These are phyloP conservation scores for Pseudonitzschia pungens DNA, from an alignment of 108 stramenopile species.

Conservation along the genomic window DNA sequence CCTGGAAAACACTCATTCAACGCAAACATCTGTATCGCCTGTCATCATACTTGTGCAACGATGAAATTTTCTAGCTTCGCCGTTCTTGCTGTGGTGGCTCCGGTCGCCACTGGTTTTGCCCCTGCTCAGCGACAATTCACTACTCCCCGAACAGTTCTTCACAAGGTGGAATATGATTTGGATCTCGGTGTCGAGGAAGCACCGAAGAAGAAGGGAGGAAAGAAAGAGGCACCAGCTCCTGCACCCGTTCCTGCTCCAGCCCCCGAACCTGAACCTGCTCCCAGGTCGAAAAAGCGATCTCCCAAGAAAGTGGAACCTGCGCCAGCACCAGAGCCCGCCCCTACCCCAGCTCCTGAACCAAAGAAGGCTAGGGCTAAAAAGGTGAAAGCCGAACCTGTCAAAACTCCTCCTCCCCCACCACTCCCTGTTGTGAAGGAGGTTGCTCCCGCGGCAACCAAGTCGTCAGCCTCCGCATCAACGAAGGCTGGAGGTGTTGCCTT, in stretches of 20 bases:
- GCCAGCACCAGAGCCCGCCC: constrained; percentile 32
- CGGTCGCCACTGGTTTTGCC: constrained; percentile 50
- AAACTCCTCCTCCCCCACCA: constrained; percentile 18
- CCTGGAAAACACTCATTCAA: background rate
- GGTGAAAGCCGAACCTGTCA: constrained; percentile 10
- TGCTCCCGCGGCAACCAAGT: constrained; percentile 20
- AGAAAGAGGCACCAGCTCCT: constrained; percentile 37
- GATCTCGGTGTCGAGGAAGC: constrained; percentile 3
- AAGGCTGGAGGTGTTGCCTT: constrained; percentile 68
- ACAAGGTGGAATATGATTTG: constrained; percentile 8
- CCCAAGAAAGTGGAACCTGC: constrained; percentile 33
- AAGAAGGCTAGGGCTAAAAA: constrained; percentile 31
- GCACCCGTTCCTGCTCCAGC: constrained; percentile 24
- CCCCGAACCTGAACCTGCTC: constrained; percentile 3
- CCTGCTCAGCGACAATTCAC: constrained; percentile 38
- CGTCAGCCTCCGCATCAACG: constrained; percentile 25
- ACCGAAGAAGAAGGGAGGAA: constrained; percentile 29
- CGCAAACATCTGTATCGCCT: background rate
- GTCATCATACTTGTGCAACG: constrained; percentile 19
- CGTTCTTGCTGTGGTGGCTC: constrained; percentile 59
- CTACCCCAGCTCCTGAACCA: constrained; percentile 21
- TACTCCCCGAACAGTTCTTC: constrained; percentile 8
- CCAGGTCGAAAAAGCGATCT: constrained; percentile 15
- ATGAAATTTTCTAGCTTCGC: constrained; percentile 74
- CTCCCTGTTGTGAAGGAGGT: constrained; percentile 15